Evolutionary conservation across 192 early-diverging fungal genomes (phyloP), one percentile per base, ranked within the genome.

Genomic region (Radiomyces spectabilis): DNA sequence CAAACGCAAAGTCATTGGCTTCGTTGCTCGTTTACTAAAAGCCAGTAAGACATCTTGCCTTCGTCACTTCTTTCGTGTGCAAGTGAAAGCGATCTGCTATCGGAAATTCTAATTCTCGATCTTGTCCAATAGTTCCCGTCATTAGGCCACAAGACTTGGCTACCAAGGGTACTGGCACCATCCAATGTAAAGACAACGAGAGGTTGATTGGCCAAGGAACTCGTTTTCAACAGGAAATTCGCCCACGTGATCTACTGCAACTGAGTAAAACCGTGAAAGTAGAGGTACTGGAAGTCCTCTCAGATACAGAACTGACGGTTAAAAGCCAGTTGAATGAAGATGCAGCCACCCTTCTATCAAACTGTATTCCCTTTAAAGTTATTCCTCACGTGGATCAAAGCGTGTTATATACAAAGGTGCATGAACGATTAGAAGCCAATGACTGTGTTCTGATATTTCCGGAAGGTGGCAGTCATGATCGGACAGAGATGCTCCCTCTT

Each of bases 401-500:
- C 55, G 75, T 82, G 2, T 83, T 97, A 68, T 97, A 89, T 69
- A 67, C 75, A 26, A 76, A 80, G 5, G 94, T 99, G 18, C 84
- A 86, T 51, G 73, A 84, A 18, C 79, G 87, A 1, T 63, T 99
- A 19, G 75, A 84, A 48, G 61, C 67, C 6, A 80, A 67, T n/a
- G 62, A 66, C 31, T 90, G 88, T 65, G 81, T 99, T n/a, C 93
- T 92, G 12, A 99, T 99, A 54, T 99, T 99, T 71, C 96, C 96
- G 6, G 96, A 97, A 53, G 94, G 96, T 45, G 96, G 96, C 5
- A 89, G 86, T 56, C 96, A 99, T 68, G 96, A 99, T 65, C 86
- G 92, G 48, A 73, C 91, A 15, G 86, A 95, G 52, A 85, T 99
- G 78, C 72, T 99, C 45, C 96, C 96, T 31, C 74, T 98, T 45